Base-by-base conservation (phyloP, 2,329 filamentous ascomycete species). In the Sarocladium kiliense region DNA sequence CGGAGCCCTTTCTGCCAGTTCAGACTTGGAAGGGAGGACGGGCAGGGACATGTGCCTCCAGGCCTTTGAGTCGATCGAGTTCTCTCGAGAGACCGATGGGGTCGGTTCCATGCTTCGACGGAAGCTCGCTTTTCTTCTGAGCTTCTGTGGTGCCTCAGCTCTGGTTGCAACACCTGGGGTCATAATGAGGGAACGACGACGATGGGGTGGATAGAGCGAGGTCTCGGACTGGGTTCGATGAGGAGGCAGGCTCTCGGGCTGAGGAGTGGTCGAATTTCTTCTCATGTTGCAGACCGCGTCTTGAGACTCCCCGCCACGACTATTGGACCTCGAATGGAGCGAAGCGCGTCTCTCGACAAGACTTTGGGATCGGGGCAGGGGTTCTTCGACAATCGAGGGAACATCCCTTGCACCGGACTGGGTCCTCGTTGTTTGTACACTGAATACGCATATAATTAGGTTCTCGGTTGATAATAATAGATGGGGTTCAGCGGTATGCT, bases 131-230 rank as follows among this genome's bases (percentile, higher is more conserved):
- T 65, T 68, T 50, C 60, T 56, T 44, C 36, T 41, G 12, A 53
- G 32, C 32, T 7, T 53, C 50, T 53, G 36, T n/a, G 62, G 61
- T 26, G 64, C 59, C 49, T 49, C 56, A 9, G 66, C 57, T 56
- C 76, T 72, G 7, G 78, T 80, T 7, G 78, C 78, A 21, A 80
- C 68, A 11, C 78, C 78, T 0, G 78, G 77, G 0, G 71, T 77
- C 56, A 75, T 76, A 12, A 77, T 68, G 34, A 79, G 61, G 2
- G 77, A 80, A 10, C 76, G 72, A 39, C 77, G 71, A 18, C 77
- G 72, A 56, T 76, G 70, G 4, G 77, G 76, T 26, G 74, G 73
- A 59, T 75, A 78, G 11, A 78, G 60, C 3, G 76, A 75, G 2
- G 73, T 57, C 26, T 81, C 78, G 6, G 79, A 81, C 56, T 72